Evolutionary conservation across 257 asterid genomes (phyloP).

Genomic region (Jasminum sambac): DNA sequence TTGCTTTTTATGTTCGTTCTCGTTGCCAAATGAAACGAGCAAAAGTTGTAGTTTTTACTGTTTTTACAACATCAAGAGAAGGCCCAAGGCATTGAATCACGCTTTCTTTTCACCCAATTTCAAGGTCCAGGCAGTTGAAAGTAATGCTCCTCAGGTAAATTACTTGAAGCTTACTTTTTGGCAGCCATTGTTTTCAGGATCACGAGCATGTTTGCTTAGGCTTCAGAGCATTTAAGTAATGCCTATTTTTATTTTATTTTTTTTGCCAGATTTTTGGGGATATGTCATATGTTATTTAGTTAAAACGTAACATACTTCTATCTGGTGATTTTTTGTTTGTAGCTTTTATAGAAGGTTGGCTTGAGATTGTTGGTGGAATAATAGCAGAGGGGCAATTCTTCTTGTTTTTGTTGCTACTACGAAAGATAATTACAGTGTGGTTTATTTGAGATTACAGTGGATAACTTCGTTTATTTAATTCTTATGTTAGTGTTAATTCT

Average conservation of each 20-base stretch:
- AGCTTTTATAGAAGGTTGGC: not conserved
- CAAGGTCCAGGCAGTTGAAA: constrained; percentile 34
- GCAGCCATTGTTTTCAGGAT: not conserved
- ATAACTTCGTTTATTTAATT: not conserved
- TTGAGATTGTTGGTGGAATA: not conserved
- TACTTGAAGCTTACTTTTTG: constrained; percentile 6
- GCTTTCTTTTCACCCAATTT: constrained; percentile 25
- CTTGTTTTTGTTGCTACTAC: not conserved
- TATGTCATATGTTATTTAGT: not conserved
- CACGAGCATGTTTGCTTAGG: not conserved
- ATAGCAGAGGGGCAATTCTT: not conserved
- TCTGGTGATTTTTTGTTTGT: not conserved
- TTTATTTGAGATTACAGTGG: not conserved
- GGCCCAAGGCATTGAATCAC: constrained; percentile 18
- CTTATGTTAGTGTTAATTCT: constrained; percentile 4
- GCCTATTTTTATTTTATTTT: too few relatives aligned
- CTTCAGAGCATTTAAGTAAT: not conserved
- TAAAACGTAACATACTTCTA: not conserved
- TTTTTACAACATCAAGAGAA: constrained; percentile 23
- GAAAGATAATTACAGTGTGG: not conserved
- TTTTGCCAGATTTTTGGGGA: not conserved
- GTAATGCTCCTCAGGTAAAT: constrained; percentile 28
- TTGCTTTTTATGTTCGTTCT: constrained; percentile 25
- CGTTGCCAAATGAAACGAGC: constrained; percentile 18
- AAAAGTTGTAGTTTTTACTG: not conserved